Evolutionary conservation across 2,329 filamentous ascomycete species (phyloP).

Genomic region (Colletotrichum navitas): DNA sequence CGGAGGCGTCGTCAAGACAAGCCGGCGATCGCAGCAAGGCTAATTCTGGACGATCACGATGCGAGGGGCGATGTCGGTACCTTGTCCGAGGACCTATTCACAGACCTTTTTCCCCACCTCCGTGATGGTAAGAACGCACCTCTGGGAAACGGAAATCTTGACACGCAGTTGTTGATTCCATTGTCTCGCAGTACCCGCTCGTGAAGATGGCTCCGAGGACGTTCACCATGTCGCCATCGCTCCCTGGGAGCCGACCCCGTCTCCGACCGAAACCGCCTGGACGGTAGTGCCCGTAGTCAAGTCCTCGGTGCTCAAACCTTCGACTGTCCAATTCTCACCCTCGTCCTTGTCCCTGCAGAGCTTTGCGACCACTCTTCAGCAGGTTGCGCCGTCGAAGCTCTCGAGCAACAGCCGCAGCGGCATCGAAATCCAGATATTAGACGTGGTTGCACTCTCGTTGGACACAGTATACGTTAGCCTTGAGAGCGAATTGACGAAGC

Average conservation of each 20-base stretch:
- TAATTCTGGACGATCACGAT: slow-evolving; percentile 83
- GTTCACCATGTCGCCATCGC: slow-evolving; percentile 78
- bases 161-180: slow-evolving; percentile 9
- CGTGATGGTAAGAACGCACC: slow-evolving; percentile 60
- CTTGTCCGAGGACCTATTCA: slow-evolving; percentile 87
- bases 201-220: slow-evolving; percentile 50
- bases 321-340: slow-evolving; percentile 83
- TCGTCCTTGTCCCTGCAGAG: slow-evolving; percentile 80
- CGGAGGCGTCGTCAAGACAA: slow-evolving; percentile 75
- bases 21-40: slow-evolving; percentile 80
- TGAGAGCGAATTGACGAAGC: slow-evolving; percentile 82
- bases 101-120: slow-evolving; percentile 80
- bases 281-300: slow-evolving; percentile 82
- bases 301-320: slow-evolving; percentile 75
- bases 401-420: slow-evolving; percentile 78
- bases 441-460: slow-evolving; percentile 82
- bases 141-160: neutral
- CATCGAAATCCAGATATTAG: slow-evolving; percentile 86
- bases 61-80: slow-evolving; percentile 88
- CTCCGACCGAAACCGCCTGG: slow-evolving; percentile 78
- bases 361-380: slow-evolving; percentile 80
- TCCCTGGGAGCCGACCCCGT: slow-evolving; percentile 74
- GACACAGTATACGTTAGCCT: slow-evolving; percentile 90
- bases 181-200: slow-evolving; percentile 8
- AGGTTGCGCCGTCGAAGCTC: slow-evolving; percentile 80